These are phyloP conservation scores for Picochlorum sp. DNA, from an alignment of 139 green algal species.

Conservation along the genomic window DNA sequence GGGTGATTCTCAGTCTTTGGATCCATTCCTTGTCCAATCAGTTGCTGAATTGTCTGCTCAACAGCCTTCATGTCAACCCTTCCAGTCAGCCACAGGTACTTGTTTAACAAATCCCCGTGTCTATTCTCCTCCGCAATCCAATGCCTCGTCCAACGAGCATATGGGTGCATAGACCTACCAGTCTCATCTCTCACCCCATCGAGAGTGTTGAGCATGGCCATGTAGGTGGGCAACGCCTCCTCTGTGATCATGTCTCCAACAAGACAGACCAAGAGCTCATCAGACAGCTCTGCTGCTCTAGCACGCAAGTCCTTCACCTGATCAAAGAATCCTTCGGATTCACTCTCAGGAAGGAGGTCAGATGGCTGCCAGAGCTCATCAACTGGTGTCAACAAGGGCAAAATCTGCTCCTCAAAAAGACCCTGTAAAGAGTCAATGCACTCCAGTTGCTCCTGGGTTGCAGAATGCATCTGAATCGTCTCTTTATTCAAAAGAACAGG, in stretches of 20 bases:
- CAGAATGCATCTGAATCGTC: conserved; percentile 5
- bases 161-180: conserved; percentile 37
- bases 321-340: conserved; percentile 77
- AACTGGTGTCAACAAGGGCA: conserved; percentile 21
- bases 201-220: conserved; percentile 99
- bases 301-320: conserved; percentile 77
- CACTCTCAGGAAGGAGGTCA: conserved; percentile 83
- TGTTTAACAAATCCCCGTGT: conserved; percentile 97
- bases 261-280: conserved; percentile 92
- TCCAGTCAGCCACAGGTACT: conserved; percentile 65
- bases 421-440: conserved; percentile 9
- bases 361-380: conserved; percentile 90
- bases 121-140: conserved; percentile 99
- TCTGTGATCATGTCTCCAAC: conserved; percentile 76
- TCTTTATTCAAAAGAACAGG: conserved; percentile 6
- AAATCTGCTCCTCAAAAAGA: conserved; percentile 15
- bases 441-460: conserved; percentile 1
- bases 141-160: conserved; percentile 71
- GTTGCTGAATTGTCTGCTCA: conserved; percentile 79
- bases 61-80: conserved; percentile 51
- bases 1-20: conserved; percentile 18
- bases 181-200: conserved; percentile 92
- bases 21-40: conserved; percentile 16
- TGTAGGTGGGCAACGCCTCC: conserved; percentile 99
- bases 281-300: conserved; percentile 66